Evolutionary conservation across 441 rosid species (phyloP), one percentile per base, ranked within the genome.

Genomic region (Pelargonium fulgidum): DNA sequence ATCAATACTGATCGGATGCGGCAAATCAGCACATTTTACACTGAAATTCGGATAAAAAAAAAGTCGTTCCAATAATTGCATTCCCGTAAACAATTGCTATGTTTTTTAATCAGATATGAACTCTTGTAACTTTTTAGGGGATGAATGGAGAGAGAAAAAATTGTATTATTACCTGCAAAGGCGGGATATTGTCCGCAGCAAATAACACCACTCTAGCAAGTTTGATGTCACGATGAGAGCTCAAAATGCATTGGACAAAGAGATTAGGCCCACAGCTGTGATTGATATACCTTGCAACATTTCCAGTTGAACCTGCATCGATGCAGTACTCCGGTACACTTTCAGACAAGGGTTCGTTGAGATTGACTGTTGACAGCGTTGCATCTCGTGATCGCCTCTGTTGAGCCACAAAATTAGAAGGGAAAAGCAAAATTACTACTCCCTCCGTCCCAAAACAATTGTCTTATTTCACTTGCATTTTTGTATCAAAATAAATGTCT

Each of bases 231-330:
- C 83, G 92, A 79, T 92, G 99, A 13, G 85, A 81, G 76, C 94
- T 87, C 77, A 92, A 68, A 65, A 93, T 87, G 65, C 96, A 84
- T 61, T 90, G 96, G 19, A 94, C 94, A 76, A 88, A 94, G 14
- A 94, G 85, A 73, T 94, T 94, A 17, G 99, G 99, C 79, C 84
- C 92, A 17, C 99, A 94, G 67, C 97, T 91, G 74, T 91, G 97
- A 71, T 94, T 94, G 36, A 94, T 86, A 76, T 87, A 94, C 80
- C 97, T 85, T 4, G 99, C 93, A 73, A 89, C 36, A 73, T 89
- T 94, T 79, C 99, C 99, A 68, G 7, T 66, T 3, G 89, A 73
- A 64, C 91, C 91, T 22, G 96, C 97, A 75, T 94, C 97, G 65
- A 94, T 90, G 82, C 96, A 90, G 73, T 79, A 94, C 74, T 94